Evolutionary conservation across 2,329 filamentous ascomycete species (phyloP).

Genomic region (Fusarium nanum): DNA sequence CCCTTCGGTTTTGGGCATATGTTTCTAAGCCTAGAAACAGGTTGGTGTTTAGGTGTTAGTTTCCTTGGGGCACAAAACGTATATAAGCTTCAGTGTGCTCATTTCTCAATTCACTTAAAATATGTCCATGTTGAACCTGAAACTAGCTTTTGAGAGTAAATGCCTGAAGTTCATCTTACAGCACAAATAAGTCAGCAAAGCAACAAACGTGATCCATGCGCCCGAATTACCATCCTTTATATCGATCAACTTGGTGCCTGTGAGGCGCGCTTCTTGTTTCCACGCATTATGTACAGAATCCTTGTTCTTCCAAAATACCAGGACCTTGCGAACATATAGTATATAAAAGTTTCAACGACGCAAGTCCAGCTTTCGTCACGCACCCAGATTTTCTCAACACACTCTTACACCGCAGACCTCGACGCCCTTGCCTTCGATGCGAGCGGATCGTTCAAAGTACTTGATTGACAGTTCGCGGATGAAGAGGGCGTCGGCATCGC

Average conservation of each 20-base stretch:
- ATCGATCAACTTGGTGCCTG: conserved; percentile 13
- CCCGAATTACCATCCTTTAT: conserved; percentile 7
- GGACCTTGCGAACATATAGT: conserved; percentile 31
- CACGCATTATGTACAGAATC: conserved; percentile 24
- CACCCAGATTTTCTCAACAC: conserved; percentile 58
- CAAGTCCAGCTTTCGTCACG: conserved; percentile 44
- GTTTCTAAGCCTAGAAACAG: conserved; percentile 31
- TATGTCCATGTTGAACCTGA: background rate
- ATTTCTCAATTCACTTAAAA: conserved; percentile 12
- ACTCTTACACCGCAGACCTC: conserved; percentile 80
- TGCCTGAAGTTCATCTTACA: background rate
- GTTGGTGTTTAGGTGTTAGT: conserved; percentile 34
- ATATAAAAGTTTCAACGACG: conserved; percentile 39
- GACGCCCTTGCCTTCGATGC: conserved; percentile 75
- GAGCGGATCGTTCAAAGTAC: conserved; percentile 74
- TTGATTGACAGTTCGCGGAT: conserved; percentile 69
- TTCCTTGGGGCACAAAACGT: conserved; percentile 17
- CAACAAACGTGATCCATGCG: background rate
- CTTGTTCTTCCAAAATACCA: conserved; percentile 7
- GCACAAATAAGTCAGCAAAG: background rate
- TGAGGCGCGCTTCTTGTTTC: conserved; percentile 31
- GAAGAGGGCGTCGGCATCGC: conserved; percentile 75
- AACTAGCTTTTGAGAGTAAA: background rate
- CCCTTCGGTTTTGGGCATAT: conserved; percentile 23
- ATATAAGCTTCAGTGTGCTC: conserved; percentile 28